phyloP scores from a whole-genome alignment of 2,329 filamentous ascomycete species.

The Penicillium sp. region DNA sequence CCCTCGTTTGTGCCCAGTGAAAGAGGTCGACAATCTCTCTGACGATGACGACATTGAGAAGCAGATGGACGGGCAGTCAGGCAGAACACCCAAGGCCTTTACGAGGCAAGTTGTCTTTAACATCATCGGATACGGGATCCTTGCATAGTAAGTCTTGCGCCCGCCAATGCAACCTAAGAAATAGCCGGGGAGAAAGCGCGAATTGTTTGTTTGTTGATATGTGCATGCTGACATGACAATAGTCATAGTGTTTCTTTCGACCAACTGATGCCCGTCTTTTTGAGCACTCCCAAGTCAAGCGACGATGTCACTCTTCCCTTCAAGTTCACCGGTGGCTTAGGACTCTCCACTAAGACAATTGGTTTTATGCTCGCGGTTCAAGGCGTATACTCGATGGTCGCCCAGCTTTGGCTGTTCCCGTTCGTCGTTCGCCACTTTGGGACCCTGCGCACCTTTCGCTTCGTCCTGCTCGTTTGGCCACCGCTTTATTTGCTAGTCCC shows the following conservation, averaged over 20 bases:
- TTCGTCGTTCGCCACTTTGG: constrained; percentile 76
- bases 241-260: constrained; percentile 98
- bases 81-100: constrained; percentile 67
- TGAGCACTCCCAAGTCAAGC: constrained; percentile 69
- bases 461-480: constrained; percentile 82
- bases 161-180: constrained; percentile 5
- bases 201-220: neutral
- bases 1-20: constrained; percentile 51
- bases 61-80: constrained; percentile 47
- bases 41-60: constrained; percentile 46
- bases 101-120: constrained; percentile 84
- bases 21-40: constrained; percentile 36
- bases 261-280: constrained; percentile 87
- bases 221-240: constrained; percentile 36
- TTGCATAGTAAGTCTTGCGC: constrained; percentile 79
- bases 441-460: constrained; percentile 78
- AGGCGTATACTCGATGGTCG: constrained; percentile 85
- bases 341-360: constrained; percentile 79
- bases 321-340: constrained; percentile 86
- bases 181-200: neutral
- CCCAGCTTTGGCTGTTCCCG: constrained; percentile 84
- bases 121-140: constrained; percentile 86
- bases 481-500: constrained; percentile 85
- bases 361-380: constrained; percentile 88
- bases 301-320: constrained; percentile 71